These are phyloP conservation scores for Diaporthe eres DNA, from an alignment of 2,329 filamentous ascomycete species.

Conservation along the genomic window DNA sequence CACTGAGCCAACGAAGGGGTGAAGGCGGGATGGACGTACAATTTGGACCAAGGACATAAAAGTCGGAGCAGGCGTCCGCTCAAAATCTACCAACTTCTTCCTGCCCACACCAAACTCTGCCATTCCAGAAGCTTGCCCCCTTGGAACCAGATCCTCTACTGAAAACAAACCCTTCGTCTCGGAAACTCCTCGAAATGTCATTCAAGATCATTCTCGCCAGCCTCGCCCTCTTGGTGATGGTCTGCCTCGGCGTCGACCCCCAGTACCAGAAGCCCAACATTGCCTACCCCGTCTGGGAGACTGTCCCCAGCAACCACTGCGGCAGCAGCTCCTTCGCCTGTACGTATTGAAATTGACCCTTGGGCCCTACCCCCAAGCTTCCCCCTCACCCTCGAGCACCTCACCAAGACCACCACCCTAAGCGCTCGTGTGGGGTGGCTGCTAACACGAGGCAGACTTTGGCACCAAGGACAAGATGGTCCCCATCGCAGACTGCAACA, in stretches of 20 bases:
- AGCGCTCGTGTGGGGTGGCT: no score
- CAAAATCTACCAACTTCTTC: background rate
- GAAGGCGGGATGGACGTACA: no score
- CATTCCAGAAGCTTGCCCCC: background rate
- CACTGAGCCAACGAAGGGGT: background rate
- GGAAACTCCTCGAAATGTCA: background rate
- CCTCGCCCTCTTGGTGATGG: background rate
- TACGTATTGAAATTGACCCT: background rate
- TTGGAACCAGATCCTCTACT: background rate
- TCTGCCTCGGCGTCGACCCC: background rate
- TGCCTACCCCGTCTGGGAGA: background rate
- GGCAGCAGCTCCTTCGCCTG: slow-evolving; percentile 10
- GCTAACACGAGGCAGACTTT: slow-evolving; percentile 1
- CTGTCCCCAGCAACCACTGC: background rate
- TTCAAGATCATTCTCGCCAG: slow-evolving; percentile 1
- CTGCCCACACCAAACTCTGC: background rate
- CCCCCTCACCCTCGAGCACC: background rate
- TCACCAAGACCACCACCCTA: background rate
- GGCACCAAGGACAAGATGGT: slow-evolving; percentile 11
- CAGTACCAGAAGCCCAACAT: slow-evolving; percentile 29
- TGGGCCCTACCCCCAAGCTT: background rate
- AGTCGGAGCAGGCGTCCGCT: background rate
- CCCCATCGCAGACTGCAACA: slow-evolving; percentile 20
- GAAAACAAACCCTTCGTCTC: background rate
- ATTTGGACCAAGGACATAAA: background rate